Base-by-base conservation (phyloP, 2,329 filamentous ascomycete genomes). In the Pseudogymnoascus sp. region DNA sequence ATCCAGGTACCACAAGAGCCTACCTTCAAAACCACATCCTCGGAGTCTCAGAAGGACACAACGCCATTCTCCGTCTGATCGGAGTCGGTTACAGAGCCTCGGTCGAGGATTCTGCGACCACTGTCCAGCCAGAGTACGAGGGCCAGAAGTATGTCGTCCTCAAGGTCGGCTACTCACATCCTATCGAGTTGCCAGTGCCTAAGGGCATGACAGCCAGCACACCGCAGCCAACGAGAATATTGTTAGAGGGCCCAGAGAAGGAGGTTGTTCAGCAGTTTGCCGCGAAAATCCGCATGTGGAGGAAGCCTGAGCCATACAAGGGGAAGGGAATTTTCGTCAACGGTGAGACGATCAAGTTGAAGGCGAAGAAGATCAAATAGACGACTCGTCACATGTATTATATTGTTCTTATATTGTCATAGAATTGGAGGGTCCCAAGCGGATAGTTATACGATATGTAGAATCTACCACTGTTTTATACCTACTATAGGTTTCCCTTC, bases 291-390 rank as follows among this genome's bases (percentile, higher is more conserved):
- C 82, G 91, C 68, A 83, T 80, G 75, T 97, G 93, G 93, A 87
- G 94, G 72, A 83, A 83, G 66, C 94, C 94, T 30, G 94, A 99
- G 78, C 94, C 94, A 66, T 99, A 99, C 77, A 99, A 99, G 84
- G 94, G 94, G 67, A 97, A 99, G 85, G 94, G 94, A 69, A 96
- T 99, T 69, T 99, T 97, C 74, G 87, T 99, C 69, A 95, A 97
- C 71, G 91, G 92, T 65, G 91, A 99, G 82, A 97, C 91, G 30
- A 97, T 99, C 78, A 96, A 89, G 82, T 75, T 99, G 76, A 99
- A 99, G 87, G 88, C 90, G 71, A 99, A 97, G 88, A 94, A 93
- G 83, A 91, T 93, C 75, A 93, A 92, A 81, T 94, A 86, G 78
- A 72, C 67, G 39, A 62, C 43, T 38, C 20, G 30, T 38, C 22